These are phyloP conservation scores for Aleurites moluccanus DNA, from an alignment of 441 rosid genomes.

Conservation along the genomic window DNA sequence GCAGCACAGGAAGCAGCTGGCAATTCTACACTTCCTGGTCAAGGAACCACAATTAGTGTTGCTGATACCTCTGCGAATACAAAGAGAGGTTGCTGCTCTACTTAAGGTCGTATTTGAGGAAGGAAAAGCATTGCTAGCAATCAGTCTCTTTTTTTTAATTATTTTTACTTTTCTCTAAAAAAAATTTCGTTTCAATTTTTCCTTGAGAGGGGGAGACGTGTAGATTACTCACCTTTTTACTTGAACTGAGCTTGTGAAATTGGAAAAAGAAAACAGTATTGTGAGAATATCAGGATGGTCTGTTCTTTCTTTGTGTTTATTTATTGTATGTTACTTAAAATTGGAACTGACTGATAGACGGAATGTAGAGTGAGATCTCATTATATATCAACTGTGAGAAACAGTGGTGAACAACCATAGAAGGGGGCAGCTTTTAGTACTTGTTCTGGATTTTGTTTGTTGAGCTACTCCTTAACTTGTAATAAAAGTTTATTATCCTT, in stretches of 20 bases:
- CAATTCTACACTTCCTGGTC: constrained; percentile 57
- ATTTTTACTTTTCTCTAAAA: not conserved
- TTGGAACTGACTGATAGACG: constrained; percentile 13
- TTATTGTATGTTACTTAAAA: constrained; percentile 17
- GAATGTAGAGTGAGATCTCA: constrained; percentile 19
- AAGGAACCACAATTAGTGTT: constrained; percentile 82
- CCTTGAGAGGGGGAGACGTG: constrained; percentile 48
- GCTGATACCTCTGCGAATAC: constrained; percentile 51
- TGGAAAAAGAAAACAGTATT: constrained; percentile 17
- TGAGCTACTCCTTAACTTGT: constrained; percentile 13
- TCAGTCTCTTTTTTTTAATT: constrained; percentile 4
- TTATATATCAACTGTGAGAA: not conserved
- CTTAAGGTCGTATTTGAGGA: constrained; percentile 32
- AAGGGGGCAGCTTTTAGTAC: constrained; percentile 12
- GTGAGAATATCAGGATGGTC: constrained; percentile 20
- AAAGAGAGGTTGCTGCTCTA: constrained; percentile 72
- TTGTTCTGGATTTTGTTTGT: constrained; percentile 14
- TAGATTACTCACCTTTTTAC: constrained; percentile 42
- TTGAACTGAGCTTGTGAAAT: constrained; percentile 38
- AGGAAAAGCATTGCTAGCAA: constrained; percentile 19
- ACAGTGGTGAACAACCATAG: constrained; percentile 11
- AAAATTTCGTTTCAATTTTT: constrained; percentile 29
- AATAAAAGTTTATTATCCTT: not conserved
- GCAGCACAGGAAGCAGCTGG: constrained; percentile 89
- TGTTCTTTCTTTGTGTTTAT: constrained; percentile 17